These are phyloP conservation scores for Yamadazyma takamatsuzukensis DNA, from an alignment of 805 yeast genomes.

Conservation along the genomic window DNA sequence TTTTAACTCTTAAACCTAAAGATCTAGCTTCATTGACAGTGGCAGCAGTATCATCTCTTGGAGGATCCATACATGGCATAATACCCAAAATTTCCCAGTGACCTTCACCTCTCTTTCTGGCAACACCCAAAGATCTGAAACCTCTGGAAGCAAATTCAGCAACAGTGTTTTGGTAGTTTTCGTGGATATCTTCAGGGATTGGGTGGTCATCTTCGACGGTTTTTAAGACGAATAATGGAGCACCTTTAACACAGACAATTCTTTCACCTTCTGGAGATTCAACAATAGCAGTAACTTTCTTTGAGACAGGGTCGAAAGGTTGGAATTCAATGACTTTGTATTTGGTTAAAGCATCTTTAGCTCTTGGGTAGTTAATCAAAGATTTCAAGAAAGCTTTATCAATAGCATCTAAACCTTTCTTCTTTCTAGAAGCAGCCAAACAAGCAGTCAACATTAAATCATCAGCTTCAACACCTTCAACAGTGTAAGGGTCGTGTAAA, in stretches of 20 bases:
- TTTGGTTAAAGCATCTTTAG: slow-evolving; percentile 87
- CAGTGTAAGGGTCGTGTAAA: slow-evolving; percentile 95
- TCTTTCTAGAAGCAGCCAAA: slow-evolving; percentile 96
- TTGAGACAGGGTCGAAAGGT: slow-evolving; percentile 97
- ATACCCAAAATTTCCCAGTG: slow-evolving; percentile 98
- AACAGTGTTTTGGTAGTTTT: slow-evolving; percentile 94
- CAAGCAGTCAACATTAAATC: slow-evolving; percentile 97
- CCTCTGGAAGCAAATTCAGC: slow-evolving; percentile 98
- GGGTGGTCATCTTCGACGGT: slow-evolving; percentile 97
- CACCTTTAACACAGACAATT: slow-evolving; percentile 95
- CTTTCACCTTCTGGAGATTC: slow-evolving; percentile 96
- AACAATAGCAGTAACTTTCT: slow-evolving; percentile 92
- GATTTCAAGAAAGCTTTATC: slow-evolving; percentile 96
- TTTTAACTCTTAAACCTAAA: slow-evolving; percentile 92
- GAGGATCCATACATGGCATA: slow-evolving; percentile 99
- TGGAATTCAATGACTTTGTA: slow-evolving; percentile 94
- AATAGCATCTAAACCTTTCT: slow-evolving; percentile 96
- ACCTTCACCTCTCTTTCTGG: slow-evolving; percentile 97
- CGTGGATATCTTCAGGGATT: slow-evolving; percentile 88
- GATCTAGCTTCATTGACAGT: slow-evolving; percentile 88
- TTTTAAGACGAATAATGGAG: slow-evolving; percentile 93
- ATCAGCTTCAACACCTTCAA: slow-evolving; percentile 93
- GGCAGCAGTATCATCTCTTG: slow-evolving; percentile 96
- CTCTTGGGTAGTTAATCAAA: slow-evolving; percentile 82
- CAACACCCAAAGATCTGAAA: slow-evolving; percentile 98